Percentiles rank a stretch among this genome's conserved stretches.
These are phyloP conservation scores for Epichloe hybrida DNA, from an alignment of 2,329 filamentous ascomycete genomes.

Conservation along the genomic window DNA sequence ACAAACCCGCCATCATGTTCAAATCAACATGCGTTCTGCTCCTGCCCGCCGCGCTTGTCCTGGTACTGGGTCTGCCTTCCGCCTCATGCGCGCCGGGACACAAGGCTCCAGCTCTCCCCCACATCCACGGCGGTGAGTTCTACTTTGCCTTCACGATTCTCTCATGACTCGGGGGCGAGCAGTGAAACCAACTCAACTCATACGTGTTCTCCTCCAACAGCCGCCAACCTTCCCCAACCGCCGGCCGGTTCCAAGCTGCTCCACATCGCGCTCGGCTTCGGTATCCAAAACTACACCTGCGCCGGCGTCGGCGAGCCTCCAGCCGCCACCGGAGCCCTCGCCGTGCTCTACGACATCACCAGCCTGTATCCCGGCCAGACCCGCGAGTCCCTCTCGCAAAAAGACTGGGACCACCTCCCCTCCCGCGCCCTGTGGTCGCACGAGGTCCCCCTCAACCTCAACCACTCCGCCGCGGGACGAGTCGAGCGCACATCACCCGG, in stretches of 20 bases:
- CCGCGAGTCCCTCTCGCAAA: slow-evolving; percentile 21
- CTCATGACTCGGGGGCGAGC: too few relatives aligned
- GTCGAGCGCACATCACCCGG: slow-evolving; percentile 18
- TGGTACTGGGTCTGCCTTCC: slow-evolving; percentile 16
- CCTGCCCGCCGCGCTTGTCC: slow-evolving; percentile 19
- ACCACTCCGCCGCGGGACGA: too few relatives aligned
- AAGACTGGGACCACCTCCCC: slow-evolving; percentile 26
- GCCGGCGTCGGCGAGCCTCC: slow-evolving; percentile 20
- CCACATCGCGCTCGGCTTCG: slow-evolving; percentile 47
- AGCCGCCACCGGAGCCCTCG: slow-evolving; percentile 38
- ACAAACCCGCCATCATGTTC: slow-evolving; percentile 15
- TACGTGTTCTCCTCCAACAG: slow-evolving; percentile 11
- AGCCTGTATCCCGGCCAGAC: slow-evolving; percentile 34
- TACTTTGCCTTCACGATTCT: too few relatives aligned
- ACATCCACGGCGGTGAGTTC: slow-evolving; percentile 2
- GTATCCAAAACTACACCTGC: slow-evolving; percentile 59
- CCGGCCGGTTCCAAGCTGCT: slow-evolving; percentile 28
- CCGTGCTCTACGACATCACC: slow-evolving; percentile 45
- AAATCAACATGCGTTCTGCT: slow-evolving; percentile 19
- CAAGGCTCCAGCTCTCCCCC: neutral
- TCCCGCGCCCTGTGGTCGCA: slow-evolving; percentile 27
- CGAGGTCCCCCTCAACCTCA: slow-evolving; percentile 36
- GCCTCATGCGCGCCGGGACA: slow-evolving; percentile 9
- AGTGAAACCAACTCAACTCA: neutral
- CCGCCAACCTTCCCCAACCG: slow-evolving; percentile 30